phyloP scores from a whole-genome alignment of 257 asterid species.

The Scutellaria barbata region DNA sequence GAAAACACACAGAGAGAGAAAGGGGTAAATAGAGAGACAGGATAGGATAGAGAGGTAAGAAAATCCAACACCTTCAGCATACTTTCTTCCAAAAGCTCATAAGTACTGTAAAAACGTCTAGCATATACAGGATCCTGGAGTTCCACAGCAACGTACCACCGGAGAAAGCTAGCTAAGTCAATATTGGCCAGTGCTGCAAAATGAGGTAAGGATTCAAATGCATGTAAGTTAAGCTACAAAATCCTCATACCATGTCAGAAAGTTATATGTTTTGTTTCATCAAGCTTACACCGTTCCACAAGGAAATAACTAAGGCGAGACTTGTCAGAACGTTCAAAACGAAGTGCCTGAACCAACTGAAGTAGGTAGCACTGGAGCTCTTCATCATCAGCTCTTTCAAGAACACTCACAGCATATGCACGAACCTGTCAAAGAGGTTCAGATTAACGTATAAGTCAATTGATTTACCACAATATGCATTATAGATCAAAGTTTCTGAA shows the following conservation, averaged over 20 bases:
- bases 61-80: slow-evolving; percentile 69
- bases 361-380: slow-evolving; percentile 98
- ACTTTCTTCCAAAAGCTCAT: slow-evolving; percentile 90
- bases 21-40: background rate
- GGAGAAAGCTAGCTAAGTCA: slow-evolving; percentile 97
- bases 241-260: slow-evolving; percentile 28
- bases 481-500: background rate
- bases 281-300: slow-evolving; percentile 87
- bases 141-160: slow-evolving; percentile 98
- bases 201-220: slow-evolving; percentile 26
- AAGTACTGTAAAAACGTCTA: slow-evolving; percentile 85
- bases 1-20: background rate
- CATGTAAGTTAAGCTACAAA: slow-evolving; percentile 18
- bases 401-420: slow-evolving; percentile 96
- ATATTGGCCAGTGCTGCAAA: slow-evolving; percentile 84
- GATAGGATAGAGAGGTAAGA: slow-evolving; percentile 12
- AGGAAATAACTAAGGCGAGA: slow-evolving; percentile 94
- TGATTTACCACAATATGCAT: slow-evolving; percentile 7
- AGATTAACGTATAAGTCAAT: slow-evolving; percentile 23
- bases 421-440: slow-evolving; percentile 64
- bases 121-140: slow-evolving; percentile 96
- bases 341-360: slow-evolving; percentile 99
- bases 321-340: slow-evolving; percentile 94
- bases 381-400: slow-evolving; percentile 98
- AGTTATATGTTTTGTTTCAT: slow-evolving; percentile 35